Percentiles rank a stretch among this genome's conserved stretches.
Evolutionary conservation across 2,329 filamentous ascomycete species (phyloP).

Genomic region (Fusarium sp.): DNA sequence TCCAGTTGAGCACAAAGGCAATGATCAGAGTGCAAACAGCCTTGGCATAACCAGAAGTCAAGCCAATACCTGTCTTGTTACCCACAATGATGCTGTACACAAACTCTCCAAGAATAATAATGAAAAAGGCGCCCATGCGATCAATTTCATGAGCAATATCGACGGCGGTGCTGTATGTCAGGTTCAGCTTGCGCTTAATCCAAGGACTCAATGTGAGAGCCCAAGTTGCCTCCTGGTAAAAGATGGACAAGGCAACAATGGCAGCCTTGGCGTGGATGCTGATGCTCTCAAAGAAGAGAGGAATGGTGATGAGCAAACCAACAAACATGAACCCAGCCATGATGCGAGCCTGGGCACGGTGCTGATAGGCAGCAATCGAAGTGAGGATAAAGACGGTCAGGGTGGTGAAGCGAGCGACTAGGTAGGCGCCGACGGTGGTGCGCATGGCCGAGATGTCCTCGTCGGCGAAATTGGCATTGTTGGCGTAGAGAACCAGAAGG

Average conservation of each 20-base stretch:
- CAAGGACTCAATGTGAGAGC: constrained; percentile 57
- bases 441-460: constrained; percentile 58
- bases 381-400: constrained; percentile 55
- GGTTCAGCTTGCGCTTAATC: constrained; percentile 55
- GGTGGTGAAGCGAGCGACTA: constrained; percentile 57
- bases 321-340: constrained; percentile 56
- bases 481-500: constrained; percentile 59
- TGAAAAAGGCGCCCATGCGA: constrained; percentile 62
- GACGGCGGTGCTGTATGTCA: constrained; percentile 60
- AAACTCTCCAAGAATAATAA: constrained; percentile 64
- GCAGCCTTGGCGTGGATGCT: constrained; percentile 55
- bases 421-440: constrained; percentile 58
- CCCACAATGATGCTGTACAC: constrained; percentile 61
- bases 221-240: constrained; percentile 57
- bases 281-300: constrained; percentile 56
- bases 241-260: constrained; percentile 55
- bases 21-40: constrained; percentile 62
- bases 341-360: constrained; percentile 58
- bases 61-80: constrained; percentile 57
- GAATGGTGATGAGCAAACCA: constrained; percentile 56
- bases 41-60: constrained; percentile 56
- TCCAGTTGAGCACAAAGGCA: constrained; percentile 62
- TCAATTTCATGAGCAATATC: constrained; percentile 63
- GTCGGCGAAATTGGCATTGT: constrained; percentile 59
- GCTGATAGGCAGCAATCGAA: constrained; percentile 60